phyloP scores from a whole-genome alignment of 202 grass and related monocot genomes.

The Eragrostis tef region DNA sequence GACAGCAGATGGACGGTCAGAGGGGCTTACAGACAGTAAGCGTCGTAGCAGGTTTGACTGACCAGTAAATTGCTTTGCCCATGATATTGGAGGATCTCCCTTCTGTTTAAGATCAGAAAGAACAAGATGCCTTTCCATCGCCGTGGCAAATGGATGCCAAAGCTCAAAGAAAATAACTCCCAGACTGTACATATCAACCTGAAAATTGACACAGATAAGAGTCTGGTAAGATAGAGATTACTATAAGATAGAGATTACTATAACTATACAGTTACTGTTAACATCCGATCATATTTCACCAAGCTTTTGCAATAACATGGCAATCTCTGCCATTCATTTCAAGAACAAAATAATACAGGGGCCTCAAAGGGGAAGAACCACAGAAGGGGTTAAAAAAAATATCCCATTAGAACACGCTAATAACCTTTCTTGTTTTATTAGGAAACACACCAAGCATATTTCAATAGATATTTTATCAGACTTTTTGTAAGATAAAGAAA shows the following conservation, averaged over 20 bases:
- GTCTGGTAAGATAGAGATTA: conserved; percentile 24
- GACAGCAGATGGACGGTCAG: conserved; percentile 88
- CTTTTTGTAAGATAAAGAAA: conserved; percentile 1
- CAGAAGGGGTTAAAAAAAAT: conserved; percentile 2
- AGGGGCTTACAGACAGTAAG: conserved; percentile 74
- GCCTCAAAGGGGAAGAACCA: background rate
- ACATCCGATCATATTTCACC: conserved; percentile 1
- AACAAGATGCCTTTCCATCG: conserved; percentile 92
- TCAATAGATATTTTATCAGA: conserved; percentile 18
- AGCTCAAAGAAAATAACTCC: conserved; percentile 99
- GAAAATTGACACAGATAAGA: conserved; percentile 43
- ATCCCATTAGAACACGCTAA: background rate
- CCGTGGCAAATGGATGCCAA: conserved; percentile 94
- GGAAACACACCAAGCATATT: background rate
- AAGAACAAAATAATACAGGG: conserved; percentile 1
- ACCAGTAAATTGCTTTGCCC: conserved; percentile 65
- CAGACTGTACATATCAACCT: conserved; percentile 99
- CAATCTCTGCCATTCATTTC: conserved; percentile 1
- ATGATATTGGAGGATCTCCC: conserved; percentile 64
- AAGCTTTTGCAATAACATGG: background rate
- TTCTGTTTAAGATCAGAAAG: conserved; percentile 96
- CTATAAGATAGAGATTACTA: background rate
- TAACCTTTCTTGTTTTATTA: background rate
- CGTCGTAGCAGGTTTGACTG: conserved; percentile 65
- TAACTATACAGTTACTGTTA: background rate